Evolutionary conservation across 805 yeast genomes (phyloP).

Genomic region (Starmera caribaea): DNA sequence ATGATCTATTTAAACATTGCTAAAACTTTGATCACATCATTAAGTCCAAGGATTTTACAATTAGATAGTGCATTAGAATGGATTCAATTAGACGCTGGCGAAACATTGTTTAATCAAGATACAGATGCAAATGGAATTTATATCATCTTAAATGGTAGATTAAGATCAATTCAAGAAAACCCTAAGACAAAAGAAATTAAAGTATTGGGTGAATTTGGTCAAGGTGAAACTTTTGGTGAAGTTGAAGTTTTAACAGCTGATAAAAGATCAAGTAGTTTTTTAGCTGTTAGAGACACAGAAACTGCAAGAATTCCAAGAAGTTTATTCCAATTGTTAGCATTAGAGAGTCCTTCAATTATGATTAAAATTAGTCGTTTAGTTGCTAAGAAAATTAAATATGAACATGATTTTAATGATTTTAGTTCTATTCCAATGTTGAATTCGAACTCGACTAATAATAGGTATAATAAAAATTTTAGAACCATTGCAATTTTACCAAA

Average conservation of each 20-base stretch:
- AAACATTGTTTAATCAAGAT: constrained; percentile 68
- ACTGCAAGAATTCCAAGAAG: constrained; percentile 88
- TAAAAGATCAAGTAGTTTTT: constrained; percentile 55
- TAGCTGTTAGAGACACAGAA: constrained; percentile 91
- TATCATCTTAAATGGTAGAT: constrained; percentile 79
- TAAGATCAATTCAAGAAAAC: constrained; percentile 40
- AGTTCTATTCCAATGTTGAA: neutral
- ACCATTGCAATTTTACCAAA: constrained; percentile 83
- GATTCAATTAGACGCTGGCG: constrained; percentile 88
- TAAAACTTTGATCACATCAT: constrained; percentile 51
- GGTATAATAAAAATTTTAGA: constrained; percentile 40
- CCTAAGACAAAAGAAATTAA: constrained; percentile 17
- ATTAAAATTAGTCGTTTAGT: constrained; percentile 82
- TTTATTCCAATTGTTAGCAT: constrained; percentile 73
- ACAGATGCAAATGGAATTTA: constrained; percentile 87
- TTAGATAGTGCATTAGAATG: constrained; percentile 92
- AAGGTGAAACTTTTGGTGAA: constrained; percentile 92
- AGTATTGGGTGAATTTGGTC: constrained; percentile 73
- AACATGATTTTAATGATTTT: constrained; percentile 4
- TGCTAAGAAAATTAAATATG: constrained; percentile 42
- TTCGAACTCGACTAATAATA: neutral
- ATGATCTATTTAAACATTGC: constrained; percentile 73
- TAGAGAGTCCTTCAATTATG: constrained; percentile 83
- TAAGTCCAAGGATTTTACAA: constrained; percentile 58
- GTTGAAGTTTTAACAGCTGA: constrained; percentile 85